phyloP scores from a whole-genome alignment of 2,329 filamentous ascomycete genomes.

The Hypoxylon sp. region DNA sequence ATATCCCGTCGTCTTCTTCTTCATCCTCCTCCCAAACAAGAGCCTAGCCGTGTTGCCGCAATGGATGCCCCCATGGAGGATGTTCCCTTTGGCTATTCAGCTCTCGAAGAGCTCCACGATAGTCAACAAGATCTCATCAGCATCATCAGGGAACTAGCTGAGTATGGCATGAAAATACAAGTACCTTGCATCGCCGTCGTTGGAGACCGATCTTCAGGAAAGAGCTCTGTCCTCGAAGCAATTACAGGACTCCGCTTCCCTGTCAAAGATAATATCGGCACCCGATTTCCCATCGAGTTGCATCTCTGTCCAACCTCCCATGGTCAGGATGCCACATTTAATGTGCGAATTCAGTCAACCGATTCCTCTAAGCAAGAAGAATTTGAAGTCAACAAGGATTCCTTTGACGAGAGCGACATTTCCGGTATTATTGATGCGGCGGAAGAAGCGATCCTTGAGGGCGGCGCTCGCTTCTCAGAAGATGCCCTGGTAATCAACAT shows the following conservation, averaged over 20 bases:
- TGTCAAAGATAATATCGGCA: constrained; percentile 66
- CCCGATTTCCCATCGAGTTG: constrained; percentile 71
- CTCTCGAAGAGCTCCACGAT: constrained; percentile 57
- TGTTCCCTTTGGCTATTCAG: constrained; percentile 47
- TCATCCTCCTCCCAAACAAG: not conserved
- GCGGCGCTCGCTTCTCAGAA: constrained; percentile 55
- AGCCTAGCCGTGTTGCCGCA: not conserved
- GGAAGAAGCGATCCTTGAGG: constrained; percentile 58
- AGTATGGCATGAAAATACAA: constrained; percentile 61
- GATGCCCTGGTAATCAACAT: constrained; percentile 62
- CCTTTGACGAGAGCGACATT: constrained; percentile 57
- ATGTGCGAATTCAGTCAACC: constrained; percentile 55
- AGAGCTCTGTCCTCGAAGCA: constrained; percentile 74
- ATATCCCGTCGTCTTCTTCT: not conserved
- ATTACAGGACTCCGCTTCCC: constrained; percentile 72
- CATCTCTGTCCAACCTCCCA: constrained; percentile 59
- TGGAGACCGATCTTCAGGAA: constrained; percentile 71
- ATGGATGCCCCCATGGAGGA: constrained; percentile 27
- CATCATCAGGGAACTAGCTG: constrained; percentile 63
- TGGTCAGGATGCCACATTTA: constrained; percentile 49
- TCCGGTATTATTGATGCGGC: constrained; percentile 64
- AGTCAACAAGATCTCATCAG: constrained; percentile 63
- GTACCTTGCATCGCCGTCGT: constrained; percentile 69
- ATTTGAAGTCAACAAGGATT: constrained; percentile 49
- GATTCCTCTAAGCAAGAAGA: constrained; percentile 21